A percentile compares a stretch with the other conserved stretches of the same genome.
Evolutionary conservation across 495 filamentous ascomycete species (phyloP).

Genomic region (Podospora conica): DNA sequence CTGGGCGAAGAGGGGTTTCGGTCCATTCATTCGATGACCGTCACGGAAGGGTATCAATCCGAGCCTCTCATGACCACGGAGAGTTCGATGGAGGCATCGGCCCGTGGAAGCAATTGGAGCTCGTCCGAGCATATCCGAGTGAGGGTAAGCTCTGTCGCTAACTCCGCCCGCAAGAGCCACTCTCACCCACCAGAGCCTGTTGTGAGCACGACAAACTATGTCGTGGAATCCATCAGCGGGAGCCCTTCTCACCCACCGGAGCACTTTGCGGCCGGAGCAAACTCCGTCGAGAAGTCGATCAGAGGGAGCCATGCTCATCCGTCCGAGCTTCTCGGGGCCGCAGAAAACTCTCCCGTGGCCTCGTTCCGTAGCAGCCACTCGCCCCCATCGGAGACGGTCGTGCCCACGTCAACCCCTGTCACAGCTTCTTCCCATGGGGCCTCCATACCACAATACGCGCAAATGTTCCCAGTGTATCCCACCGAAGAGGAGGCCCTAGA

Average conservation of each 20-base stretch:
- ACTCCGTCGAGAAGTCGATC: neutral
- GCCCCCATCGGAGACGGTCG: neutral
- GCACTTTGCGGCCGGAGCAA: neutral
- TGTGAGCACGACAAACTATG: neutral
- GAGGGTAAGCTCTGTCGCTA: neutral
- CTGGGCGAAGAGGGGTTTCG: slow-evolving; percentile 18
- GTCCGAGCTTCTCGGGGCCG: neutral
- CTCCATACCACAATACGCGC: neutral
- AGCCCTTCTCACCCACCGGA: neutral
- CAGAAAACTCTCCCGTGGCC: neutral
- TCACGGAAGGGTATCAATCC: slow-evolving; percentile 11
- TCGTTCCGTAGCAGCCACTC: neutral
- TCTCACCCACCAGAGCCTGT: neutral
- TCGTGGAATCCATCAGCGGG: neutral
- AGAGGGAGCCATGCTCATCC: neutral
- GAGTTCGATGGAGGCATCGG: neutral
- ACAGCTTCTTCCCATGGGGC: neutral
- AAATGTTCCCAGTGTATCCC: slow-evolving; percentile 13
- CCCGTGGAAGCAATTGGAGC: neutral
- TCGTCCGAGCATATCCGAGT: neutral
- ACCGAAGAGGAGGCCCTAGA: neutral
- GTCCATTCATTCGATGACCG: slow-evolving; percentile 16
- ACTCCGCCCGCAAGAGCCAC: neutral
- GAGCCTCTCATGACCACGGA: slow-evolving; percentile 18
- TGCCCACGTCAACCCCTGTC: slow-evolving; percentile 6